These are phyloP conservation scores for Sclerotinia subarctica DNA, from an alignment of 2,329 filamentous ascomycete species.

Conservation along the genomic window DNA sequence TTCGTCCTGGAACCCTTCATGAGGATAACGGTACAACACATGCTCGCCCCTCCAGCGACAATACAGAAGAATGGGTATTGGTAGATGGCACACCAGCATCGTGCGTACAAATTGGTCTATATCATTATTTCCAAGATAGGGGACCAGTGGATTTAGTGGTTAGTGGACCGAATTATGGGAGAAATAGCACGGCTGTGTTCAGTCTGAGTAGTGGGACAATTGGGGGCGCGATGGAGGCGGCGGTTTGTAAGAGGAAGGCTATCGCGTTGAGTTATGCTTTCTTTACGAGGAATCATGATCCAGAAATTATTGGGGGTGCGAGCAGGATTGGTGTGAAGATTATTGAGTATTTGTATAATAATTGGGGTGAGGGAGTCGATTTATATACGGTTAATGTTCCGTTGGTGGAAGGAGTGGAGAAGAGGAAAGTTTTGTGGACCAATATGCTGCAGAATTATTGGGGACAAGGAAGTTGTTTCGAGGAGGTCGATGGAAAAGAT, in stretches of 20 bases:
- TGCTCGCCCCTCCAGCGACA: constrained; percentile 51
- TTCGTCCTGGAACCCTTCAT: constrained; percentile 62
- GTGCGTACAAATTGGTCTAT: constrained; percentile 77
- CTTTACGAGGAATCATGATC: constrained; percentile 76
- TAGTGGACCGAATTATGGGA: constrained; percentile 77
- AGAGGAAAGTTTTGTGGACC: constrained; percentile 75
- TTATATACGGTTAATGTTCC: constrained; percentile 93
- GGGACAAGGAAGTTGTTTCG: constrained; percentile 79
- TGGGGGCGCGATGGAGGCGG: constrained; percentile 73
- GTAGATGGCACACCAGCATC: constrained; percentile 78
- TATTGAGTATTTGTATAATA: constrained; percentile 72
- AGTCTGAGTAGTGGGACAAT: constrained; percentile 74
- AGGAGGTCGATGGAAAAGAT: constrained; percentile 67
- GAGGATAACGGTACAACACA: constrained; percentile 67
- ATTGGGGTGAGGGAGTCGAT: constrained; percentile 73
- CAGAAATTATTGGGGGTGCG: constrained; percentile 73
- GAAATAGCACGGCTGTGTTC: constrained; percentile 79
- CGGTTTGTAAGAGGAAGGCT: constrained; percentile 64
- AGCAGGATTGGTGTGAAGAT: constrained; percentile 71
- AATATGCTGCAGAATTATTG: constrained; percentile 89
- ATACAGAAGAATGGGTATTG: constrained; percentile 74
- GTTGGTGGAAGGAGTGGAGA: constrained; percentile 70
- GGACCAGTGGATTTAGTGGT: constrained; percentile 74
- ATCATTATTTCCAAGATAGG: constrained; percentile 72
- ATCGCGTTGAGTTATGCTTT: constrained; percentile 91